Evolutionary conservation across 2,329 filamentous ascomycete species (phyloP).

Genomic region (Ophiostoma quercus): DNA sequence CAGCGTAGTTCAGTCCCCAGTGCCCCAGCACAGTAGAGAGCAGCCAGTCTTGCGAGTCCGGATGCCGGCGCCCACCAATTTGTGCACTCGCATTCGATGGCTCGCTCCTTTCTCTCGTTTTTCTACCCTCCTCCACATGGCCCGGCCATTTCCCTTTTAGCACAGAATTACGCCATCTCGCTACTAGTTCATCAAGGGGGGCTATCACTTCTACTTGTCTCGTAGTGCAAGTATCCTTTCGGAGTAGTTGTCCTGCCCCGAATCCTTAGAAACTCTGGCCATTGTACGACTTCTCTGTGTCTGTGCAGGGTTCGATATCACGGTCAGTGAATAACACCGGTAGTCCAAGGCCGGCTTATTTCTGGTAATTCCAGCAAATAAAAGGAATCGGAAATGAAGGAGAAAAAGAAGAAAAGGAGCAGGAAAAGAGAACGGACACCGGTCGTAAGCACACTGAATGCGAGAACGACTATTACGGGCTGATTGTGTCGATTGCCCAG

Average conservation of each 20-base stretch:
- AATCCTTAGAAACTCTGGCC: no score
- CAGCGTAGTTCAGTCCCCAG: neutral
- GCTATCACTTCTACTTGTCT: neutral
- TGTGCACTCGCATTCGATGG: neutral
- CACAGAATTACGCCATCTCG: constrained; percentile 6
- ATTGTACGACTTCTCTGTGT: neutral
- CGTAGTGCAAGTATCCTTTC: neutral
- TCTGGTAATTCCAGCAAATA: neutral
- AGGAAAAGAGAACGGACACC: neutral
- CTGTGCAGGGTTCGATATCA: neutral
- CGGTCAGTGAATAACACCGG: neutral
- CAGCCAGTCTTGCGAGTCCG: neutral
- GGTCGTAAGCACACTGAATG: neutral
- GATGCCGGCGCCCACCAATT: constrained; percentile 5
- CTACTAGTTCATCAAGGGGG: neutral
- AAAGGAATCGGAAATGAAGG: neutral
- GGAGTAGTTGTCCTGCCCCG: neutral
- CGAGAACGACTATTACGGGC: neutral
- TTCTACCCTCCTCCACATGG: neutral
- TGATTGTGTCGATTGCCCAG: neutral
- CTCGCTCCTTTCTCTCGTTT: neutral
- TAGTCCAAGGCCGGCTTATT: neutral
- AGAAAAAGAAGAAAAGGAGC: neutral
- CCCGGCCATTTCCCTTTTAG: constrained; percentile 3
- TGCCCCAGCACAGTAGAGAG: neutral